phyloP scores from a whole-genome alignment of 768 basidiomycete species.

The Tubosaeta sp. region DNA sequence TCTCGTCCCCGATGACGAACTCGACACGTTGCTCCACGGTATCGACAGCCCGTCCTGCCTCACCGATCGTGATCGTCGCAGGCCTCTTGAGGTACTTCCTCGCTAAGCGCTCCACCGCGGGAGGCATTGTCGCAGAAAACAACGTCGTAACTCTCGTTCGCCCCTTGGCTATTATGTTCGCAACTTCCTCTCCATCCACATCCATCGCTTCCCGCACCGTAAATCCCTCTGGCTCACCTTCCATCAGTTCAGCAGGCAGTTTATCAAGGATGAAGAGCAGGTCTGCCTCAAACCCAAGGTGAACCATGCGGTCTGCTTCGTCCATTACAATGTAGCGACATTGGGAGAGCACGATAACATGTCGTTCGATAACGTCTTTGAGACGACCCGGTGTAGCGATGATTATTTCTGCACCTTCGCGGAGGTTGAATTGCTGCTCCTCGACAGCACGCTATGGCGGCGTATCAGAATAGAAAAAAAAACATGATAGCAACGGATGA shows the following conservation, averaged over 20 bases:
- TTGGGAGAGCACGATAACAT: constrained; percentile 92
- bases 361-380: constrained; percentile 95
- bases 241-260: constrained; percentile 81
- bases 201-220: constrained; percentile 58
- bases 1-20: constrained; percentile 88
- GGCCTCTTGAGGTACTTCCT: constrained; percentile 91
- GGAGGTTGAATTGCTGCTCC: constrained; percentile 95
- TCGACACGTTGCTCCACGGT: constrained; percentile 97
- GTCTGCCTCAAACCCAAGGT: constrained; percentile 94
- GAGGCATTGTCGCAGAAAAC: constrained; percentile 98
- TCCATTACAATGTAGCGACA: constrained; percentile 99
- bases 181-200: constrained; percentile 63
- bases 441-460: constrained; percentile 74
- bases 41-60: constrained; percentile 96
- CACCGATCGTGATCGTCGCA: constrained; percentile 96
- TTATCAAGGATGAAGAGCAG: constrained; percentile 93
- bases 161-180: constrained; percentile 45
- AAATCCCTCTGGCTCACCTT: constrained; percentile 54
- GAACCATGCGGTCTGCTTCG: constrained; percentile 99
- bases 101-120: constrained; percentile 92
- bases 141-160: constrained; percentile 90
- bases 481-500: not conserved
- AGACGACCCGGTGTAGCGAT: constrained; percentile 98
- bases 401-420: constrained; percentile 98
- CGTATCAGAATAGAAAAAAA: constrained; percentile 10